Base-by-base conservation (phyloP, 345 rosid species). In the Dovyalis caffra region DNA sequence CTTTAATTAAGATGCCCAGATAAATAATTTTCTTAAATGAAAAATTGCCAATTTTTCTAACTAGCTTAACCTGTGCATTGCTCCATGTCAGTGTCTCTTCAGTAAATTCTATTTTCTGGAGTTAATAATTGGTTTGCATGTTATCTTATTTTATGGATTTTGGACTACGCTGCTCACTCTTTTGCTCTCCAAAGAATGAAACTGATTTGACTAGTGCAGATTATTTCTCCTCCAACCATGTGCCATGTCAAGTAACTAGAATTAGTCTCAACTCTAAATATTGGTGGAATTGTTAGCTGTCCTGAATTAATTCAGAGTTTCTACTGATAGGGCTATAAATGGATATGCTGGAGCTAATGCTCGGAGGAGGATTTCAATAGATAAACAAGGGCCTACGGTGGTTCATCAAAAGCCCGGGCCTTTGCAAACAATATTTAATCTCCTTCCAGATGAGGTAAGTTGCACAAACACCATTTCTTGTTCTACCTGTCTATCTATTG, bases 341-440 rank as follows among this genome's bases (percentile, higher is more conserved):
- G 97, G 96, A 75, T 90, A 85, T 82, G 87, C 92, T 80, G 94
- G 94, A 73, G 76, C 94, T 78, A 87, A 75, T 75, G 25, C 89
- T 64, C 88, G 97, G 79, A 90, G 94, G 84, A 87, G 96, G 80
- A 85, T 78, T 63, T 76, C 94, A 35, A 67, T 74, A 74, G 97
- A 92, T 80, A 86, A 88, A 80, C 93, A 86, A 77, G 98, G 97
- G 29, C 97, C 97, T 12, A 93, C 97, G 7, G 91, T 91, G 88
- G 99, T 93, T 71, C 91, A 93, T 83, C 99, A 84, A 86, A 95
- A 91, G 85, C 96, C 99, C 56, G 99, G 99, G 53, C 92, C 98
- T 66, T 68, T 93, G 79, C 99, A 95, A 80, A 95, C 97, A 64
- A 93, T 95, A 80, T 91, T 95, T 87, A 76, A 84, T 77, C 96